phyloP scores from a whole-genome alignment of 306 rosid species.

The Crotalaria pallida region DNA sequence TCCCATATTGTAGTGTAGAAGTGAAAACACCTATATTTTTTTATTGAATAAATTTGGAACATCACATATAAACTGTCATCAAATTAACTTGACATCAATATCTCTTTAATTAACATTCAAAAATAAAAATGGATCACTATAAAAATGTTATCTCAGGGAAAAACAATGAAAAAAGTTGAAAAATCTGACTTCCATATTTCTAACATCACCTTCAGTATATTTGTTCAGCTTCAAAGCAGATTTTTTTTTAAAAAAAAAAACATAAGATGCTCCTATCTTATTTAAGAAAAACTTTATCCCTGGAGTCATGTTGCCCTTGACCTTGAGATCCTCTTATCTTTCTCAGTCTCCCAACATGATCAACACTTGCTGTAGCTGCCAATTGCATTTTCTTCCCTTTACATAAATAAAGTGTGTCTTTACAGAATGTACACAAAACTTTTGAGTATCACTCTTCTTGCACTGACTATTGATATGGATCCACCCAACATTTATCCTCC shows the following conservation, averaged over 20 bases:
- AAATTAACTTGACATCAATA: too few species aligned
- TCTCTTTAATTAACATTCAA: neutral
- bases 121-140: neutral
- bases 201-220: neutral
- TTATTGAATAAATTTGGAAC: neutral
- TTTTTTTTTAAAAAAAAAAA: neutral
- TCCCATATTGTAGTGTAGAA: too few species aligned
- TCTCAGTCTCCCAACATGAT: neutral
- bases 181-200: neutral
- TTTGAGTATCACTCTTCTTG: neutral
- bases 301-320: neutral
- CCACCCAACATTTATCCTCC: conserved; percentile 43
- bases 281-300: neutral
- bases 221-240: neutral
- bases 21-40: too few species aligned
- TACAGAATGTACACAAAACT: conserved; percentile 12
- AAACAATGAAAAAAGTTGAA: neutral
- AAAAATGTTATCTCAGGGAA: neutral
- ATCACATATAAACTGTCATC: neutral
- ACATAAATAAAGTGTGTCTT: conserved; percentile 1
- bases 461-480: conserved; percentile 28
- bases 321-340: neutral
- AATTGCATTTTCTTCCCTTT: neutral
- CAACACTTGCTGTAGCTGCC: neutral
- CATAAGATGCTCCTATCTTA: neutral